Evolutionary conservation across 352 stramenopile species (phyloP).

Genomic region (Globisporangium takayamanum): DNA sequence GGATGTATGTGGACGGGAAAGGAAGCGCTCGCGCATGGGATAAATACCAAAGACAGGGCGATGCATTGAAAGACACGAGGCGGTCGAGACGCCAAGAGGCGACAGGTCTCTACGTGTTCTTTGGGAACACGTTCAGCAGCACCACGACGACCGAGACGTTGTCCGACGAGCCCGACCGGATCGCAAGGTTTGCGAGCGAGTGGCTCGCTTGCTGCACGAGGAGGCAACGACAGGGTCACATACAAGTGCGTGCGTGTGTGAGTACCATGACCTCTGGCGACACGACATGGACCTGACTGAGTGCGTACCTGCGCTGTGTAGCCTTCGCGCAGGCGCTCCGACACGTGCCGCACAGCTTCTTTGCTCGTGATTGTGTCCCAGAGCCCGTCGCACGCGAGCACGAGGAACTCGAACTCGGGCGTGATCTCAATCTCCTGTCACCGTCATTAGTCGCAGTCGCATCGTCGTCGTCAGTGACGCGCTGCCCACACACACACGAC

Average conservation of each 20-base stretch:
- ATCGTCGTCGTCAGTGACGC: slow-evolving; percentile 3
- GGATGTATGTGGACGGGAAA: neutral
- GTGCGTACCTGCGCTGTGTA: slow-evolving; percentile 50
- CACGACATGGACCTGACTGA: neutral
- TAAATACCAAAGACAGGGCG: too few relatives aligned
- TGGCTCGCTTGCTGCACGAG: slow-evolving; percentile 62
- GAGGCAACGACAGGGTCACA: slow-evolving; percentile 2
- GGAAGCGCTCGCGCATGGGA: neutral
- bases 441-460: neutral
- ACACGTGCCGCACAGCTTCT: slow-evolving; percentile 84
- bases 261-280: too few relatives aligned
- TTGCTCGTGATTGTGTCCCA: slow-evolving; percentile 93
- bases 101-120: slow-evolving; percentile 6
- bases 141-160: slow-evolving; percentile 87
- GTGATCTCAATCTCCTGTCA: slow-evolving; percentile 83
- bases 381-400: slow-evolving; percentile 89
- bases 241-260: neutral
- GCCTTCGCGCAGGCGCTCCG: slow-evolving; percentile 57
- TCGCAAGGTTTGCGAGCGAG: slow-evolving; percentile 78
- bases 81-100: too few relatives aligned
- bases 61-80: too few relatives aligned
- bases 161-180: slow-evolving; percentile 81
- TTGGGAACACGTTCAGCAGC: slow-evolving; percentile 39
- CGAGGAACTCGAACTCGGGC: slow-evolving; percentile 87
- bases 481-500: slow-evolving; percentile 6